Base-by-base conservation (phyloP, 257 asterid genomes). In the Lantana camara region DNA sequence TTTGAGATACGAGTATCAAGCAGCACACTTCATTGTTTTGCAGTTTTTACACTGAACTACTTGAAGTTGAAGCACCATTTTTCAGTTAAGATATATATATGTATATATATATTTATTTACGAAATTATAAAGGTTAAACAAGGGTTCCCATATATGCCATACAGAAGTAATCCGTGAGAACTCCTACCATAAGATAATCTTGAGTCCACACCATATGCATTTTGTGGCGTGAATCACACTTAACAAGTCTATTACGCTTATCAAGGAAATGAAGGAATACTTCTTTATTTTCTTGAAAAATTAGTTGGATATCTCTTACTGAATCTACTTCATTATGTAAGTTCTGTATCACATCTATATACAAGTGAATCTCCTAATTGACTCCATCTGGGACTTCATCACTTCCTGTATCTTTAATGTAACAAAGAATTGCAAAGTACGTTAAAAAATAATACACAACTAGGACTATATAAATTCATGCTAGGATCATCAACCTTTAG, bases 51-150 rank as follows among this genome's bases (percentile, higher is more conserved):
- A n/a, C n/a, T n/a, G n/a, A n/a, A n/a, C n/a, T n/a, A n/a, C n/a
- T n/a, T n/a, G n/a, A n/a, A 13, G 15, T 46, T 64, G 46, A 61
- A 68, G 60, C 69, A 53, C 44, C 50, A 61, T 22, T 13, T 46
- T 34, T 56, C 44, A 17, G 32, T 27, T 27, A 27, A 27, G 4
- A 27, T 27, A 27, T 2, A 27, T 27, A 27, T 27, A 27, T 27
- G 32, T 27, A 27, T 27, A 5, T 2, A 27, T 27, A 5, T 27
- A 27, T 27, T 5, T 27, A 27, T 5, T 27, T 27, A n/a, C n/a
- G n/a, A n/a, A 27, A 27, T 27, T 27, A 27, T 5, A 27, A 27
- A 27, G 32, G 32, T 27, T 27, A 5, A 27, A 27, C 32, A 27
- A 27, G 32, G 32, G 32, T 2, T 5, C 32, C 5, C 5, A 27